Evolutionary conservation across 2,329 filamentous ascomycete species (phyloP), one percentile per base, ranked within the genome.

Genomic region (Sarocladium strictum): DNA sequence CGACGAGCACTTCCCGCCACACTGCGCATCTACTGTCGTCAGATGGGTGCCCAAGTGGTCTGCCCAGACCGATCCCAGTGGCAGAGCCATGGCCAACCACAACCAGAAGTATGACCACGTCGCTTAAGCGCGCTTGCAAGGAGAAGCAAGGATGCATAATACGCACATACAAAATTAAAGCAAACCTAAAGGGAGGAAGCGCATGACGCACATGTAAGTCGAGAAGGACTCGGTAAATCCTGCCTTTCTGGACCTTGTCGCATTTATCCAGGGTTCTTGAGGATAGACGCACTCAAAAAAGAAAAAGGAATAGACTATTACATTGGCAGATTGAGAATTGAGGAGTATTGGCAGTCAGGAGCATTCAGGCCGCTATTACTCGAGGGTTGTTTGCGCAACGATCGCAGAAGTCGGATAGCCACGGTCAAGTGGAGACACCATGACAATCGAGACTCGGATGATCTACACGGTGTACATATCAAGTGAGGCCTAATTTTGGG

Each of bases 41-140:
- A 82, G 94, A 67, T 99, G 94, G 95, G 91, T 89, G 55, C 94
- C 94, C 26, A 99, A 89, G 35, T 99, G 94, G 94, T 96, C 90
- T 55, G 89, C 96, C 71, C 91, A 97, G 81, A 89, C 85, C 24
- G 94, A 99, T 72, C 94, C 94, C 58, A 96, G 89, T 72, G 95
- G 94, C 64, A 90, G 89, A 72, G 87, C 89, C 58, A 92, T 94
- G 67, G 67, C 84, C 55, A 89, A 80, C 47, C 89, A 93, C 73
- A 76, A 86, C 69, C 80, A 81, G 62, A 91, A 90, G 74, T 93
- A 93, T 67, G 74, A 85, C 15, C 66, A 69, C 63, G 71, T 73
- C 55, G 71, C 68, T 63, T 72, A 64, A 69, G n/a, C 21, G 12
- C 14, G 3, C n/a, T 10, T 15, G 43, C 23, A 29, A 21, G 14